Percentiles rank a stretch among this genome's conserved stretches.
Conservation (phyloP, 2,329 filamentous ascomycete species). For the Tolypocladium paradoxum region DNA sequence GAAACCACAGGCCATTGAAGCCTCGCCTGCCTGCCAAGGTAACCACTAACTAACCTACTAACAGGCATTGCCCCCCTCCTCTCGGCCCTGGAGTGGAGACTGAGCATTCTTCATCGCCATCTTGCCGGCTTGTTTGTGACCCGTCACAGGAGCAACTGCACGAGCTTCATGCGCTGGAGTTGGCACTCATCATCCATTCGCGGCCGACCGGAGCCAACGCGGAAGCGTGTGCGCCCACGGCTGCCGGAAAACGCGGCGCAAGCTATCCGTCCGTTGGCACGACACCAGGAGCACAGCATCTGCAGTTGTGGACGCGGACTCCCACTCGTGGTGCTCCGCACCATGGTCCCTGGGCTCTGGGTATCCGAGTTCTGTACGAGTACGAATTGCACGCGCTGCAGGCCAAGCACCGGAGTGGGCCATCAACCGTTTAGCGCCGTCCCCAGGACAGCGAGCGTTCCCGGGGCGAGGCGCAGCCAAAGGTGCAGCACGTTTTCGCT, state of each 20-base stretch:
- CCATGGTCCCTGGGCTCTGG: not conserved
- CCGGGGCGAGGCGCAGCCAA: not conserved
- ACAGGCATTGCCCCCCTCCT: not conserved
- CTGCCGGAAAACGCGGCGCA: not conserved
- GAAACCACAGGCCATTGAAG: not conserved
- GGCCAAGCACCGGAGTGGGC: not conserved
- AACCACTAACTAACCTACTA: too few species aligned
- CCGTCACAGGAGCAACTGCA: not conserved
- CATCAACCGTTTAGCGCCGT: not conserved
- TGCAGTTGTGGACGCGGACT: not conserved
- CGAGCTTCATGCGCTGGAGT: not conserved
- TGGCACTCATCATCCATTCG: not conserved
- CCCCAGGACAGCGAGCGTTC: not conserved
- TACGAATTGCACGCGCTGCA: not conserved
- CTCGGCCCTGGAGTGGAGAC: not conserved
- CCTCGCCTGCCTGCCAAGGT: not conserved
- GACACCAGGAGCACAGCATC: not conserved
- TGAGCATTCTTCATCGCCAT: not conserved
- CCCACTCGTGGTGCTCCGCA: not conserved
- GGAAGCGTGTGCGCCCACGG: not conserved
- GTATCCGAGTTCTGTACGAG: not conserved
- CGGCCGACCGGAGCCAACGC: not conserved
- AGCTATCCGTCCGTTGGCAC: not conserved
- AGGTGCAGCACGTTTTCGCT: not conserved
- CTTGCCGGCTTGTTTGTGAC: not conserved